phyloP scores from a whole-genome alignment of 345 rosid species.

The Trapa bicornis region DNA sequence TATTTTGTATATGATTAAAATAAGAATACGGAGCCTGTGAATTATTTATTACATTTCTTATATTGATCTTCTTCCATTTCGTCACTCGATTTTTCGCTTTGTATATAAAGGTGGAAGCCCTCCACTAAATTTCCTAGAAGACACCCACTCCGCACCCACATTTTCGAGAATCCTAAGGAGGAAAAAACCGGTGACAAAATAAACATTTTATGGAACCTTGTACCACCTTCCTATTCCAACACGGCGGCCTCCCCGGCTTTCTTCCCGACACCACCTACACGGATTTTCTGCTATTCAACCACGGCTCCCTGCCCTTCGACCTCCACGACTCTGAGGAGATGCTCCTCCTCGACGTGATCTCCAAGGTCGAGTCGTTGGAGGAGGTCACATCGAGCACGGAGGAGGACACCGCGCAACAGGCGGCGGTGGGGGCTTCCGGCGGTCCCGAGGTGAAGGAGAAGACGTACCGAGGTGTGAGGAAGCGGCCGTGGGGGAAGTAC shows the following conservation, averaged over 20 bases:
- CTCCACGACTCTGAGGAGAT: slow-evolving; percentile 27
- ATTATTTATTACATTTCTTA: neutral
- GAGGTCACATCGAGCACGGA: slow-evolving; percentile 18
- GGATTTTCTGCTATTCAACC: neutral
- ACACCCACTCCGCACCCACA: neutral
- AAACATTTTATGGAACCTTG: slow-evolving; percentile 19
- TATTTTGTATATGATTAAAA: too few species aligned
- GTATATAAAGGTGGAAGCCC: slow-evolving; percentile 1
- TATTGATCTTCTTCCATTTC: neutral
- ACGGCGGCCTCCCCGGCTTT: slow-evolving; percentile 7
- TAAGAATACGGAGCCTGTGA: too few species aligned
- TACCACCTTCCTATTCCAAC: slow-evolving; percentile 10
- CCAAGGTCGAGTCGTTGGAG: slow-evolving; percentile 20
- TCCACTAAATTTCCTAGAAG: neutral
- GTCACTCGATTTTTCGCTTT: neutral
- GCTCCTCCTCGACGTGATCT: slow-evolving; percentile 22
- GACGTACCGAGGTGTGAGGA: slow-evolving; percentile 32
- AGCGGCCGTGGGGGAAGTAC: slow-evolving; percentile 42
- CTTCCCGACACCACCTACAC: slow-evolving; percentile 15
- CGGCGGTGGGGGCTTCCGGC: neutral
- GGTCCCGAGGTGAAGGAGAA: slow-evolving; percentile 10
- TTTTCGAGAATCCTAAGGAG: neutral
- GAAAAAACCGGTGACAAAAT: neutral
- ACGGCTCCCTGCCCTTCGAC: slow-evolving; percentile 21
- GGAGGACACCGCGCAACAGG: neutral